Evolutionary conservation across 2,329 filamentous ascomycete genomes (phyloP).

Genomic region (Thelonectria rubi): DNA sequence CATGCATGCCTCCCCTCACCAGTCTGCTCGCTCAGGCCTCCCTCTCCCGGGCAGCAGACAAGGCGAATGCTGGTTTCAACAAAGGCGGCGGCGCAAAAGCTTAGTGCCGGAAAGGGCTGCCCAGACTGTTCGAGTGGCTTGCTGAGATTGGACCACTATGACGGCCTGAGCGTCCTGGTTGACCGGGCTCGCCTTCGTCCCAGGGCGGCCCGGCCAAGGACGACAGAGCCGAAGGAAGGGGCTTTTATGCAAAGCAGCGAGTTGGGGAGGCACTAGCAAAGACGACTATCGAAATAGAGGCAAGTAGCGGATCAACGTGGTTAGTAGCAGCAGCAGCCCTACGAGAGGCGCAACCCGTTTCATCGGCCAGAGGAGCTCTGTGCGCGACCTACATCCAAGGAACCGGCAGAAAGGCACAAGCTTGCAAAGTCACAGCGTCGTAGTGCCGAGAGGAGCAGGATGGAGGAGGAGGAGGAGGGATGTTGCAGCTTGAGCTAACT

Average conservation of each 20-base stretch:
- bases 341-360: background rate
- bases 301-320: too few relatives aligned
- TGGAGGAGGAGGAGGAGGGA: too few relatives aligned
- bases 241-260: too few relatives aligned
- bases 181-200: conserved; percentile 44
- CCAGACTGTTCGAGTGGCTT: conserved; percentile 61
- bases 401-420: too few relatives aligned
- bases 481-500: background rate
- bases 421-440: background rate
- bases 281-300: too few relatives aligned
- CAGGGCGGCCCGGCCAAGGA: background rate
- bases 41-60: conserved; percentile 6
- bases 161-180: conserved; percentile 88
- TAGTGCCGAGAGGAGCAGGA: background rate
- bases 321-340: too few relatives aligned
- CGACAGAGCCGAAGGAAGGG: background rate
- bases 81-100: background rate
- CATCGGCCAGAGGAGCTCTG: background rate
- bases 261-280: too few relatives aligned
- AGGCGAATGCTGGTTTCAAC: background rate
- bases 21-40: background rate
- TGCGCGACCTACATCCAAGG: background rate
- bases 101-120: too few relatives aligned
- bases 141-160: conserved; percentile 94
- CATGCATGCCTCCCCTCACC: too few relatives aligned